phyloP scores from a whole-genome alignment of 164 flowering plant species.

The Kalanchoe fedtschenkoi region DNA sequence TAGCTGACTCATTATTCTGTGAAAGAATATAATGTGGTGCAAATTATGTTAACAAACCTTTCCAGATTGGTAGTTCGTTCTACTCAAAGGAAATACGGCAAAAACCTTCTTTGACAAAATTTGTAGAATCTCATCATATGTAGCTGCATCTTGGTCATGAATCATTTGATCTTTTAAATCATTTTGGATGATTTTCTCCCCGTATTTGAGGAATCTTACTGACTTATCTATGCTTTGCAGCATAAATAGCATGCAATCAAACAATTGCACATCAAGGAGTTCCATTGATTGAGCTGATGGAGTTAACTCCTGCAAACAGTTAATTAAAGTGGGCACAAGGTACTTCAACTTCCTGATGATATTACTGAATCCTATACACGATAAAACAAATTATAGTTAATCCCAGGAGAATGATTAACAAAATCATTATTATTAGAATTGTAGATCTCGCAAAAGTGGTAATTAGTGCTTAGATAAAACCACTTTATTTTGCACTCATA shows the following conservation, averaged over 20 bases:
- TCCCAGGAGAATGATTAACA: too few relatives aligned
- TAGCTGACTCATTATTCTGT: not conserved
- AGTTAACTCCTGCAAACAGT: slow-evolving; percentile 55
- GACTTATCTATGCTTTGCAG: slow-evolving; percentile 61
- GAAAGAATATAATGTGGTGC: not conserved
- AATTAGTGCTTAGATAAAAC: too few relatives aligned
- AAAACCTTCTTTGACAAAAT: slow-evolving; percentile 40
- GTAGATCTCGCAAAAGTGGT: too few relatives aligned
- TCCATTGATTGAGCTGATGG: slow-evolving; percentile 25
- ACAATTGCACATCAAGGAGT: slow-evolving; percentile 40
- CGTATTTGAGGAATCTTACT: slow-evolving; percentile 27
- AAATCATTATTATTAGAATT: too few relatives aligned
- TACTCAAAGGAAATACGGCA: slow-evolving; percentile 49
- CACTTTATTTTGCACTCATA: too few relatives aligned
- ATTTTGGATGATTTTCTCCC: slow-evolving; percentile 11
- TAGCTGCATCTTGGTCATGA: slow-evolving; percentile 9
- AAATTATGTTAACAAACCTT: slow-evolving; percentile 33
- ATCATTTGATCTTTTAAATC: slow-evolving; percentile 13
- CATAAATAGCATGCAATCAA: slow-evolving; percentile 53
- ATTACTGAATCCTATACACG: slow-evolving; percentile 25
- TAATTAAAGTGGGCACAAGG: slow-evolving; percentile 56
- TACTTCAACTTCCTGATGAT: slow-evolving; percentile 33
- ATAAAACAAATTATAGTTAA: not conserved
- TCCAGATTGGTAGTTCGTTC: slow-evolving; percentile 26
- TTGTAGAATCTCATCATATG: slow-evolving; percentile 25